These are phyloP conservation scores for Tolypocladium endophyticum DNA, from an alignment of 2,329 filamentous ascomycete species.

Conservation along the genomic window DNA sequence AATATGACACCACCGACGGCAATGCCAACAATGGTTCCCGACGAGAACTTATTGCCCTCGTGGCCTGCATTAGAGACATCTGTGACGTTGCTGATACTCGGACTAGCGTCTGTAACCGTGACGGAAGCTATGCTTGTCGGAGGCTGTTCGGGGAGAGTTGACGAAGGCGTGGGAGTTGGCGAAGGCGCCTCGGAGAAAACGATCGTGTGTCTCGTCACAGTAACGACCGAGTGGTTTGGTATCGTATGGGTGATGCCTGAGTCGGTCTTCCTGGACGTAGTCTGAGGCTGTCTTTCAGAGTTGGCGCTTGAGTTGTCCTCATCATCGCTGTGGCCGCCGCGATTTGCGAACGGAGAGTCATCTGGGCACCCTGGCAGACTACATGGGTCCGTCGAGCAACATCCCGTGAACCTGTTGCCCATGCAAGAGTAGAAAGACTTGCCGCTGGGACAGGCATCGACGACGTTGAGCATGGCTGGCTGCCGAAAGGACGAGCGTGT, in stretches of 20 bases:
- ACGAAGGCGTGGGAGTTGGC: conserved; percentile 4
- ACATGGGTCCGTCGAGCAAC: conserved; percentile 36
- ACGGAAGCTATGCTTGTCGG: not conserved
- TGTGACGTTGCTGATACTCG: not conserved
- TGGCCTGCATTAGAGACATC: not conserved
- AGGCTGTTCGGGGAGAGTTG: not conserved
- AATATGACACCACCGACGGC: conserved; percentile 17
- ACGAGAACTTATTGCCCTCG: conserved; percentile 7
- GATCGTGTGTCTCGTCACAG: conserved; percentile 23
- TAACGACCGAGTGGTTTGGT: conserved; percentile 21
- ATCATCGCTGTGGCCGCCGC: not conserved
- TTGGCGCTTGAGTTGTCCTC: not conserved
- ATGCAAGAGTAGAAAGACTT: conserved; percentile 26
- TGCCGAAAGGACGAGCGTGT: not conserved
- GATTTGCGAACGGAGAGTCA: not conserved
- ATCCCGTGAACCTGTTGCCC: conserved; percentile 27
- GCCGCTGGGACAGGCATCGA: conserved; percentile 15
- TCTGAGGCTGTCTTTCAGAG: not conserved
- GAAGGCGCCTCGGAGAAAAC: conserved; percentile 16
- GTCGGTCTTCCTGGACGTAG: conserved; percentile 14
- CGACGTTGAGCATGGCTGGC: conserved; percentile 1
- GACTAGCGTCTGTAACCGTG: not conserved
- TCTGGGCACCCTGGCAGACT: conserved; percentile 17
- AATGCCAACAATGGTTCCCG: conserved; percentile 22
- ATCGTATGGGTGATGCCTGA: conserved; percentile 25